Evolutionary conservation across 2,329 filamentous ascomycete genomes (phyloP), one percentile per base, ranked within the genome.

Genomic region (Fusarium protoensiforme): DNA sequence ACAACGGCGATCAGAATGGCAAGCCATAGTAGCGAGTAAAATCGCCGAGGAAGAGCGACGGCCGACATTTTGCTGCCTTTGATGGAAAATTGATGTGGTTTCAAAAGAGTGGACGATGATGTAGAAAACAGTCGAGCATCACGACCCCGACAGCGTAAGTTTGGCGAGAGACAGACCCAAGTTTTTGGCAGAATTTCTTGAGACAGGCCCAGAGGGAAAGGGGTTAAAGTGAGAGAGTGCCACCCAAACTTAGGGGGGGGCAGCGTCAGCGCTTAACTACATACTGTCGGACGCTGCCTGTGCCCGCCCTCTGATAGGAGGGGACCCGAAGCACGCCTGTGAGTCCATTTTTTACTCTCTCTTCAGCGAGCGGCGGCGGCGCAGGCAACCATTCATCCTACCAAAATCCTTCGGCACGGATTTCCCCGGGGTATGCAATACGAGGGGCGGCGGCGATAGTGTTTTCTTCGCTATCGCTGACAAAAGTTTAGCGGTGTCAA

Each of bases 21-120:
- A 29, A 75, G 63, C 72, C 72, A 75, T 39, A 75, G 72, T 7
- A 75, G 65, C 66, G 72, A 75, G 38, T 73, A 73, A 14, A 75
- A 75, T 20, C 72, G 72, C 62, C 72, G 61, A 31, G 72, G 72
- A 58, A 74, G 72, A 70, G 72, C 65, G 59, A 74, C 63, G 29
- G 72, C 72, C 56, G 74, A 69, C 57, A 54, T 75, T 60, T 46
- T 43, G 22, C 60, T 51, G 33, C 39, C 39, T 36, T 41, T 33
- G 54, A 51, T 51, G n/a, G n/a, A 5, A 35, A 24, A 18, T 18
- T 51, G 60, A 39, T 39, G 31, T 10, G 11, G n/a, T 54, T 33
- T 38, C 36, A 48, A 60, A 65, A 65, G 54, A 48, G 48, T 31
- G 41, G 62, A 65, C 62, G 62, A 65, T 60, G 62, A 58, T 59